A percentile compares a stretch with the other conserved stretches of the same genome.
These are phyloP conservation scores for Pythium guiyangense DNA, from an alignment of 352 stramenopile species.

Conservation along the genomic window DNA sequence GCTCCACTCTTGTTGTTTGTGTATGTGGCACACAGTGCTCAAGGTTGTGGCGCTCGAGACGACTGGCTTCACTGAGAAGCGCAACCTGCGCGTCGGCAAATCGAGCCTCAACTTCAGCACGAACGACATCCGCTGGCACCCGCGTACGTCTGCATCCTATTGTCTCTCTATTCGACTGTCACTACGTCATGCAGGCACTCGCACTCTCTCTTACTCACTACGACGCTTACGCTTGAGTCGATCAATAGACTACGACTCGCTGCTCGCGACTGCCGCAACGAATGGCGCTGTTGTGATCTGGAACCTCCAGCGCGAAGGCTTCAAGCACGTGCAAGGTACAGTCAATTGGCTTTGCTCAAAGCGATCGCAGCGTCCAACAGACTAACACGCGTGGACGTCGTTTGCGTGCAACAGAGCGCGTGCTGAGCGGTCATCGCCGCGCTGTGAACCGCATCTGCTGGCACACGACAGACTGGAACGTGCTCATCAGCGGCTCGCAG, in stretches of 20 bases:
- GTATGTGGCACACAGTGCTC: conserved; percentile 34
- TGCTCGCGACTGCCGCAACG: conserved; percentile 81
- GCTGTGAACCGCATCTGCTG: conserved; percentile 88
- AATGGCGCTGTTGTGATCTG: conserved; percentile 85
- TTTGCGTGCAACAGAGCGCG: conserved; percentile 41
- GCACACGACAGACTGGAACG: conserved; percentile 72
- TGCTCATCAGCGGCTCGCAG: conserved; percentile 84
- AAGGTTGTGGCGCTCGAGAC: conserved; percentile 81
- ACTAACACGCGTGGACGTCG: too few relatives aligned
- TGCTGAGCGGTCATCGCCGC: conserved; percentile 75
- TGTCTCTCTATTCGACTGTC: background rate
- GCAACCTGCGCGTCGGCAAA: conserved; percentile 81
- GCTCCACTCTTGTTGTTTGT: background rate
- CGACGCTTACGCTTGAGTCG: too few relatives aligned
- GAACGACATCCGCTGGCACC: conserved; percentile 88
- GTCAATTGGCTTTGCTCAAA: background rate
- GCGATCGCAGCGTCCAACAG: background rate
- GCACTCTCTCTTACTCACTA: background rate
- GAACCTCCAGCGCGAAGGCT: conserved; percentile 84
- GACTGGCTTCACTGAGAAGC: conserved; percentile 74
- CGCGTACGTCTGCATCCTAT: conserved; percentile 33
- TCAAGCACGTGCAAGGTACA: conserved; percentile 84
- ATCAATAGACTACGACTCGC: conserved; percentile 81
- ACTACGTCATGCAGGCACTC: too few relatives aligned
- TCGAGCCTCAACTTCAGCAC: conserved; percentile 86